phyloP scores from a whole-genome alignment of 2,329 filamentous ascomycete species.

The Ophiostoma sp. region DNA sequence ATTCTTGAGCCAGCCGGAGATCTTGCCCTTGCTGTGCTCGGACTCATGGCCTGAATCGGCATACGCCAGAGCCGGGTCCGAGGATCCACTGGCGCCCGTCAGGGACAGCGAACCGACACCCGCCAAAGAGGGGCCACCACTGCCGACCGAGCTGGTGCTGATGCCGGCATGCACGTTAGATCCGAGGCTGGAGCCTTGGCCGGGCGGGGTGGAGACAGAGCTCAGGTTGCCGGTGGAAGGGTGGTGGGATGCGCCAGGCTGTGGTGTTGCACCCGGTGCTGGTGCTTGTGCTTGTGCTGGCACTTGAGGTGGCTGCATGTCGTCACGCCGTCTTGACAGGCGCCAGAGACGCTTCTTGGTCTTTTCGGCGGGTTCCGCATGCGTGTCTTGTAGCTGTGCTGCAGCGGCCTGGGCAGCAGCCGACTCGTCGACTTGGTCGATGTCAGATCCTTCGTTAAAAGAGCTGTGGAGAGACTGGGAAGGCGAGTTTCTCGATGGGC shows the following conservation, averaged over 20 bases:
- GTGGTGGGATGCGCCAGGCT: neutral
- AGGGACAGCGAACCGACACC: slow-evolving; percentile 46
- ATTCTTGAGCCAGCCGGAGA: slow-evolving; percentile 59
- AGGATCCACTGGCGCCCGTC: slow-evolving; percentile 53
- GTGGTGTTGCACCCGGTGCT: neutral
- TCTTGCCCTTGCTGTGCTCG: slow-evolving; percentile 47
- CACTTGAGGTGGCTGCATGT: slow-evolving; percentile 35
- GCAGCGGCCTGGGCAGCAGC: slow-evolving; percentile 33
- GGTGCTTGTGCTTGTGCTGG: neutral
- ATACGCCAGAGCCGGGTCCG: slow-evolving; percentile 46
- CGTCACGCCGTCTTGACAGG: slow-evolving; percentile 67
- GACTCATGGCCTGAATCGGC: slow-evolving; percentile 47
- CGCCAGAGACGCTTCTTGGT: slow-evolving; percentile 72
- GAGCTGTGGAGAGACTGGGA: slow-evolving; percentile 75
- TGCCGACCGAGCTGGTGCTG: slow-evolving; percentile 69
- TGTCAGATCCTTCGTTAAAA: slow-evolving; percentile 78
- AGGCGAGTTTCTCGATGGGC: slow-evolving; percentile 66
- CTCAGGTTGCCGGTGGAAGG: slow-evolving; percentile 25
- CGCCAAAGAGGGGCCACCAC: slow-evolving; percentile 44
- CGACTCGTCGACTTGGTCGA: slow-evolving; percentile 69
- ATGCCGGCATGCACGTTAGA: slow-evolving; percentile 63
- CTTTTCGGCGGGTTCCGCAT: slow-evolving; percentile 51
- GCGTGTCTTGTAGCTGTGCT: slow-evolving; percentile 25
- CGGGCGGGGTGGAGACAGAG: slow-evolving; percentile 37
- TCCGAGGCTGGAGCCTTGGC: slow-evolving; percentile 50